These are phyloP conservation scores for Fomitopsis palustris DNA, from an alignment of 1,284 basidiomycete species.

Conservation along the genomic window DNA sequence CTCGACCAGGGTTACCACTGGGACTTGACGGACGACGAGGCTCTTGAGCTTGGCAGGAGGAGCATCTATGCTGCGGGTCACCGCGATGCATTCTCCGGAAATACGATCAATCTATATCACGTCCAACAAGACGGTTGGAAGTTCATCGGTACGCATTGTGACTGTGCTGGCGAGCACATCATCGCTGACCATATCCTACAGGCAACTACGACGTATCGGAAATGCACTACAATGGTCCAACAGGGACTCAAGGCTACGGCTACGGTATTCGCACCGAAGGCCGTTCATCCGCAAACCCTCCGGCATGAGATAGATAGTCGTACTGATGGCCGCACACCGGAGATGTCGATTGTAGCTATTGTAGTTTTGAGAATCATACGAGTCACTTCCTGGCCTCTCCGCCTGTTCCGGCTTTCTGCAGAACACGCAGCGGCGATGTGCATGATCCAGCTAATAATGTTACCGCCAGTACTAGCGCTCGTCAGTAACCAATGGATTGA, in stretches of 20 bases:
- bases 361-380: neutral
- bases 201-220: slow-evolving; percentile 81
- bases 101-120: slow-evolving; percentile 95
- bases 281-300: slow-evolving; percentile 27
- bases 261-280: slow-evolving; percentile 64
- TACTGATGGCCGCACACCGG: neutral
- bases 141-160: slow-evolving; percentile 73
- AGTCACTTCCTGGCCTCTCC: neutral
- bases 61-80: slow-evolving; percentile 98
- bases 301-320: slow-evolving; percentile 4
- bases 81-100: slow-evolving; percentile 97
- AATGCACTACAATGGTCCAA: slow-evolving; percentile 82
- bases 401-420: too few relatives aligned
- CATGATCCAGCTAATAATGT: too few relatives aligned
- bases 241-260: slow-evolving; percentile 70
- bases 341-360: neutral
- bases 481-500: neutral
- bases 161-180: neutral
- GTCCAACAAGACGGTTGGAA: slow-evolving; percentile 94
- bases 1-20: slow-evolving; percentile 95
- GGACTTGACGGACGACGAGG: slow-evolving; percentile 93
- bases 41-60: slow-evolving; percentile 90
- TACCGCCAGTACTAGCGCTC: too few relatives aligned
- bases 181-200: slow-evolving; percentile 24
- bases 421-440: too few relatives aligned